Evolutionary conservation across 2,329 filamentous ascomycete genomes (phyloP), one percentile per base, ranked within the genome.

Genomic region (Microdochium paspali): DNA sequence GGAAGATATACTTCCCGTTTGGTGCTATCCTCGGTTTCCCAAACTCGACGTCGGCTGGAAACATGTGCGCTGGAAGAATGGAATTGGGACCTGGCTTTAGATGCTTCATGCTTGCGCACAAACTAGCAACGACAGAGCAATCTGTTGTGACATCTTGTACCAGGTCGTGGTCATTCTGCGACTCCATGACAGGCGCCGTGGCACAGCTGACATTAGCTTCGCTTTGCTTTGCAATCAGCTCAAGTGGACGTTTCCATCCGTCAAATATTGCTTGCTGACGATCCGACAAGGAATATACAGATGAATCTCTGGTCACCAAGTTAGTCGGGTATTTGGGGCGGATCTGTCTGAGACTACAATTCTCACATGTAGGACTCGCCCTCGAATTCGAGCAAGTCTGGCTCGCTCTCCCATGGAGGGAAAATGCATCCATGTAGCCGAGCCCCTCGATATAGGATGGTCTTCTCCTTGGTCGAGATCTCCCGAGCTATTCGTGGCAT

Each of bases 131-230:
- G 3, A 98, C 91, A 1, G 93, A 97, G 61, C 93, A 98, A 63
- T 98, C 93, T 1, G 91, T 94, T 4, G 91, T 90, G 50, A 95
- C 82, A 65, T 98, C 93, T 65, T 98, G 93, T 2, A 96, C 90
- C 7, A 98, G 76, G 64, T 98, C 91, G 51, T 87, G 81, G 13
- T 77, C 74, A 9, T 73, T 67, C 6, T 67, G 66, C 15, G 76
- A 61, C 30, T 53, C 53, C 63, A 60, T 66, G 53, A 57, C 61
- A 15, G 42, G 49, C 18, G 44, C 44, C 23, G 47, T 44, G 42
- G 18, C 50, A 20, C 46, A 32, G 39, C 21, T 45, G 2, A 39
- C 21, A 26, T 39, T 42, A 10, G 45, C 9, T 21, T 45, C 48
- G 6, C 49, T 30, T 2, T 47, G 49, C 3, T 66, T 67, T 15